Evolutionary conservation across 805 yeast genomes (phyloP).

Genomic region (Candida endomychidarum): DNA sequence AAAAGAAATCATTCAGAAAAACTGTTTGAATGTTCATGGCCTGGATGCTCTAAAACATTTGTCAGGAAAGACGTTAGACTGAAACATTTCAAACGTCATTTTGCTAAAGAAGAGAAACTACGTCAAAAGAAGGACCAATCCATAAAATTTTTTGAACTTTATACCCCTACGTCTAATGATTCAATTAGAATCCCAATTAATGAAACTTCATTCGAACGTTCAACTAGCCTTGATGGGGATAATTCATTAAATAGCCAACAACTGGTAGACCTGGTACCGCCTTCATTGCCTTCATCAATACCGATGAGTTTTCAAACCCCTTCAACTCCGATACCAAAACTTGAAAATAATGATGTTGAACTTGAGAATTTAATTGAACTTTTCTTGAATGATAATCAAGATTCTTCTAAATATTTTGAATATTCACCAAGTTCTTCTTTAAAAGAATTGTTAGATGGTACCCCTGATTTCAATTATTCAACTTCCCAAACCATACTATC

Average conservation of each 20-base stretch:
- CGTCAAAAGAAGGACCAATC: conserved; percentile 2
- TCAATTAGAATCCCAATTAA: conserved; percentile 5
- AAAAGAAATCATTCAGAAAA: conserved; percentile 47
- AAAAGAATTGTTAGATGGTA: conserved; percentile 13
- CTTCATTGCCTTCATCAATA: neutral
- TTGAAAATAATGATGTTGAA: conserved; percentile 7
- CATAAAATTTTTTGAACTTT: conserved; percentile 6
- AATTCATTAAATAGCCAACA: neutral
- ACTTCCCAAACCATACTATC: conserved; percentile 9
- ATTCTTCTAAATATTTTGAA: conserved; percentile 8
- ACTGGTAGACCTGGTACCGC: neutral
- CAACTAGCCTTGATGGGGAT: neutral
- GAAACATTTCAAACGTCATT: conserved; percentile 18
- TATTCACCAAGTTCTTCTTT: conserved; percentile 14
- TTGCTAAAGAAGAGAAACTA: conserved; percentile 5
- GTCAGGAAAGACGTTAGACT: conserved; percentile 21
- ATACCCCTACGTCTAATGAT: conserved; percentile 6
- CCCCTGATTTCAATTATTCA: conserved; percentile 11
- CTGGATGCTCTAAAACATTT: conserved; percentile 19
- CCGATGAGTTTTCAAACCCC: conserved; percentile 2
- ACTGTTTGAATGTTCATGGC: conserved; percentile 17
- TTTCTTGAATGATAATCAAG: conserved; percentile 10
- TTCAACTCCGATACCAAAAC: conserved; percentile 4
- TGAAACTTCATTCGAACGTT: conserved; percentile 3
- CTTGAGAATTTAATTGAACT: conserved; percentile 10